Conservation (phyloP, 176 grass and related monocot genomes). For the Echinochloa phyllopogon region DNA sequence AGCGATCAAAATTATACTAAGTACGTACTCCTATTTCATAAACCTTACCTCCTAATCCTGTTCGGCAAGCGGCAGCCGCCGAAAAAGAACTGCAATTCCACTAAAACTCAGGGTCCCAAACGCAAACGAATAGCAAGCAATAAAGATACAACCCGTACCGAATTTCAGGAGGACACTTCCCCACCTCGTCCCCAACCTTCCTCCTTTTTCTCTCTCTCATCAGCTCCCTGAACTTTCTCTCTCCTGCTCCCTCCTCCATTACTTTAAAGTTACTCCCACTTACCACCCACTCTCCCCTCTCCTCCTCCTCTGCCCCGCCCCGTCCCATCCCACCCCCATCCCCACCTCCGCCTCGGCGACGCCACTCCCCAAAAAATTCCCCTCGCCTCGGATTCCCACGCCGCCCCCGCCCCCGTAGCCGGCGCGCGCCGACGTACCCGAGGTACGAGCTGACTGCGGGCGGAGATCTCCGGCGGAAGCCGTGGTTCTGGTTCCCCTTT, state of each 20-base stretch:
- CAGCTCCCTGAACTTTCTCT: neutral
- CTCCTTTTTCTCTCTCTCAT: neutral
- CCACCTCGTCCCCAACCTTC: neutral
- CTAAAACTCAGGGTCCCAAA: fast-evolving
- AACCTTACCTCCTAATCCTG: neutral
- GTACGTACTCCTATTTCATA: too few relatives aligned
- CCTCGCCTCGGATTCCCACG: constrained; percentile 30
- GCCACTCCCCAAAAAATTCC: constrained; percentile 29
- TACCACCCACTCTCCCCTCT: neutral
- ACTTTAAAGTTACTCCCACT: constrained; percentile 35
- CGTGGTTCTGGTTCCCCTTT: neutral
- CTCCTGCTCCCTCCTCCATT: neutral
- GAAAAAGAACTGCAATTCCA: neutral
- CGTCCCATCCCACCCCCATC: neutral
- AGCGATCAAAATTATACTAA: too few relatives aligned
- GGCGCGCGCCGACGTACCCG: constrained; percentile 19
- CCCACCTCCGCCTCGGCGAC: neutral
- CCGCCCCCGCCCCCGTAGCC: neutral
- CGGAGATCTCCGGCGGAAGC: constrained; percentile 17
- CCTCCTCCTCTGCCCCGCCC: neutral
- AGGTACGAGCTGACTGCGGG: constrained; percentile 23
- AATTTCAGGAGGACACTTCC: constrained; percentile 32
- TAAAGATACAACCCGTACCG: constrained; percentile 1
- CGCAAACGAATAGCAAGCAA: neutral
- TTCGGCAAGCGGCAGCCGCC: neutral